Evolutionary conservation across 148 eudicot genomes (phyloP), one percentile per base, ranked within the genome.

Genomic region (Diospyros kaki): DNA sequence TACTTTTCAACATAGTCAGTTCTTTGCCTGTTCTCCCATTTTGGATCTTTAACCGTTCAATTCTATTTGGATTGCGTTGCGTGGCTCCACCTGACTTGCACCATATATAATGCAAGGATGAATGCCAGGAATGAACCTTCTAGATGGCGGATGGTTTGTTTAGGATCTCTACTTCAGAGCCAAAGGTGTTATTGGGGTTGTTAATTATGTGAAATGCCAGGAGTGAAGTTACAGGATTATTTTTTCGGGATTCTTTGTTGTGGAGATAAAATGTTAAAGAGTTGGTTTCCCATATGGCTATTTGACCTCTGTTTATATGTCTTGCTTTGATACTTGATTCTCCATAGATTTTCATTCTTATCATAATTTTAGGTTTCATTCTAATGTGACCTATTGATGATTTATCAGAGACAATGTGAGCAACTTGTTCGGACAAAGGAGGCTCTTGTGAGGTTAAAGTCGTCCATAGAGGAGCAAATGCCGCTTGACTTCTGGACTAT

Each of bases 401-500:
- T 42, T 67, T 11, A 44, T 78, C 90, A 92, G 98, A 89, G 98
- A 78, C 98, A 94, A 82, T 90, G 92, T 44, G 97, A 92, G 82
- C 98, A 94, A 83, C 90, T 94, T 65, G 78, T 94, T 70, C 91
- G 96, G 12, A 82, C 92, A 41, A 92, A 89, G 89, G 97, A 94
- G 77, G 93, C 98, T 46, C 74, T 94, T 52, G n/a, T 71, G 53
- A 87, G 98, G 81, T 71, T 94, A 68, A 89, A 82, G 76, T 80
- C 84, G 2, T 90, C 97, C 0, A 92, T 92, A 65, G 88, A 87
- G 41, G 89, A 94, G 71, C 91, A 88, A 50, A 76, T 89, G 54
- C 97, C 98, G 0, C 80, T 89, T 0, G 98, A 94, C 60, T 94
- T 94, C 69, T 94, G 98, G 98, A 92, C 96, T 1, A 89, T 92